These are phyloP conservation scores for Salix exigua DNA, from an alignment of 345 rosid species.

Conservation along the genomic window DNA sequence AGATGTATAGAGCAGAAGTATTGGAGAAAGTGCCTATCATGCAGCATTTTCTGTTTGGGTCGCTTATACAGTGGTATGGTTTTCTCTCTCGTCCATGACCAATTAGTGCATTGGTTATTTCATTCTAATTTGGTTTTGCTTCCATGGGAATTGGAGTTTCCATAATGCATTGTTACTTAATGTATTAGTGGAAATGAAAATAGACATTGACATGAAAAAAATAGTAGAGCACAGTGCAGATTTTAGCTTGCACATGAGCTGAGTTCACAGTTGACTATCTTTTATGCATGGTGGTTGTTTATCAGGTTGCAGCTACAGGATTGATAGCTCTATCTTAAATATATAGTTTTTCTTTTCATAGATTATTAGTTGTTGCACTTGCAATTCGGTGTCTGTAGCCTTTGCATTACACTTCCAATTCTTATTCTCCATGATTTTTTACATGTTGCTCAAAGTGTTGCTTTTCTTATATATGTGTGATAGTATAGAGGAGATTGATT, in stretches of 20 bases:
- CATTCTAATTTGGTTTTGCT: neutral
- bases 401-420: neutral
- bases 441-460: neutral
- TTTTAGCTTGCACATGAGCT: neutral
- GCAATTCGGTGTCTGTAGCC: neutral
- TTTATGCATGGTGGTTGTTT: neutral
- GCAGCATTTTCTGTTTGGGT: slow-evolving; percentile 97
- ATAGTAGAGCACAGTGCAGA: neutral
- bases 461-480: neutral
- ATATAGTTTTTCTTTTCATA: neutral
- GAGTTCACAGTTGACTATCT: neutral
- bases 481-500: neutral
- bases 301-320: neutral
- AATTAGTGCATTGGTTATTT: neutral
- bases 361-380: neutral
- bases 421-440: neutral
- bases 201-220: neutral
- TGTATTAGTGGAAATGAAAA: neutral
- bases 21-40: slow-evolving; percentile 91
- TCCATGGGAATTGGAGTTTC: neutral
- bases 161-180: neutral
- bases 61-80: slow-evolving; percentile 77
- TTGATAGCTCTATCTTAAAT: neutral
- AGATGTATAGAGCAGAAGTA: slow-evolving; percentile 96
- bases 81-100: neutral